Conservation (phyloP, 2,329 filamentous ascomycete species). For the Aspergillus japonicus region DNA sequence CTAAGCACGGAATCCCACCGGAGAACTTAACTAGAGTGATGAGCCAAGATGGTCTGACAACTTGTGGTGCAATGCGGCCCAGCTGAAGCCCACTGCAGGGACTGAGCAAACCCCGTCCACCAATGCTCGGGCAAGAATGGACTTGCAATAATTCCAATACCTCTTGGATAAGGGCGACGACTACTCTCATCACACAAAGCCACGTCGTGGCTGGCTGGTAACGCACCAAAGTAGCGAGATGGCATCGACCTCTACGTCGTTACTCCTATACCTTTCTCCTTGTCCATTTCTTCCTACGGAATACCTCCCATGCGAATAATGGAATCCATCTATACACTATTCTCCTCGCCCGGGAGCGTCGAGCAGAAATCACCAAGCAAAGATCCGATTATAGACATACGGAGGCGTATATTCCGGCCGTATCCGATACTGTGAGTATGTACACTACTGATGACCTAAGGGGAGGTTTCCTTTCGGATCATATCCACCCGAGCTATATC, state of each 20-base stretch:
- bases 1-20: not conserved
- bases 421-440: not conserved
- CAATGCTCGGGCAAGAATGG: not conserved
- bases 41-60: not conserved
- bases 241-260: no score
- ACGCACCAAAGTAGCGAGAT: no score
- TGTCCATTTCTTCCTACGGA: not conserved
- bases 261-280: not conserved
- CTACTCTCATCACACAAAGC: no score
- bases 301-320: not conserved
- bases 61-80: not conserved
- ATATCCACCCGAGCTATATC: constrained; percentile 29
- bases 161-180: no score
- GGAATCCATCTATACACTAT: not conserved
- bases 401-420: not conserved
- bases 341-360: not conserved
- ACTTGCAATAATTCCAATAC: no score
- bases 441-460: not conserved
- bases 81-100: not conserved
- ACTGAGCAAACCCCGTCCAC: not conserved
- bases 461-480: constrained; percentile 28
- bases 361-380: not conserved
- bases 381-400: not conserved
- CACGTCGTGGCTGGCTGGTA: no score
- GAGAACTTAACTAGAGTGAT: not conserved